Evolutionary conservation across 169 alveolate genomes (phyloP).

Genomic region (Plasmodium ovale): DNA sequence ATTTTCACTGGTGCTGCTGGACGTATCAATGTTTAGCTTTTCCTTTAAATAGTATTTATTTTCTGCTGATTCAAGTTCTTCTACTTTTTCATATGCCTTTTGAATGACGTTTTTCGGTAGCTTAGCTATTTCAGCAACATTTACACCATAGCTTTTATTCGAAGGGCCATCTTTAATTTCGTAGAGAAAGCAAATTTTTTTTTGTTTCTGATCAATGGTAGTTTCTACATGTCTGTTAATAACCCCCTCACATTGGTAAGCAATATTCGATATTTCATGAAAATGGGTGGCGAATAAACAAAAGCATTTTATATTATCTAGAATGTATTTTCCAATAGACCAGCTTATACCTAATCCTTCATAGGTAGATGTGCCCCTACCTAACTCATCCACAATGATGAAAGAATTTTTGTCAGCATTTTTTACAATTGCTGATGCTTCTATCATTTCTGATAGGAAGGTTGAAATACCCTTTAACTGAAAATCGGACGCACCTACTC

Average conservation of each 20-base stretch:
- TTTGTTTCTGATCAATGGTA: conserved; percentile 77
- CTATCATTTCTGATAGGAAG: conserved; percentile 98
- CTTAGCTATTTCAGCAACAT: conserved; percentile 94
- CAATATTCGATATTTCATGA: conserved; percentile 96
- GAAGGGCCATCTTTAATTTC: conserved; percentile 93
- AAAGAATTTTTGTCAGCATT: conserved; percentile 93
- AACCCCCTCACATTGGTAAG: conserved; percentile 91
- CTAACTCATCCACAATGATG: conserved; percentile 97
- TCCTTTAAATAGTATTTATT: conserved; percentile 70
- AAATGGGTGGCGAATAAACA: conserved; percentile 99
- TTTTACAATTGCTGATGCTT: conserved; percentile 94
- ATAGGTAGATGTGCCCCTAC: conserved; percentile 97
- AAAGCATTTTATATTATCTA: conserved; percentile 91
- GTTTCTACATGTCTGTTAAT: conserved; percentile 89
- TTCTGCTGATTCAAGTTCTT: conserved; percentile 73
- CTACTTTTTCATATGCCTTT: conserved; percentile 75
- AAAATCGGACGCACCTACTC: conserved; percentile 98
- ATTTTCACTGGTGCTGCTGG: conserved; percentile 22
- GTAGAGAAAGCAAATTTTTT: conserved; percentile 88
- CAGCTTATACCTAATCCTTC: conserved; percentile 98
- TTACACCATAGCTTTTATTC: conserved; percentile 94
- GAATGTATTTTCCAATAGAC: conserved; percentile 95
- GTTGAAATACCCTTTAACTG: conserved; percentile 96
- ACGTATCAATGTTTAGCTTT: conserved; percentile 60
- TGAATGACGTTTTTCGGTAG: conserved; percentile 88